Conservation (phyloP, 1,284 basidiomycete genomes). For the Apiotrichum sp. region DNA sequence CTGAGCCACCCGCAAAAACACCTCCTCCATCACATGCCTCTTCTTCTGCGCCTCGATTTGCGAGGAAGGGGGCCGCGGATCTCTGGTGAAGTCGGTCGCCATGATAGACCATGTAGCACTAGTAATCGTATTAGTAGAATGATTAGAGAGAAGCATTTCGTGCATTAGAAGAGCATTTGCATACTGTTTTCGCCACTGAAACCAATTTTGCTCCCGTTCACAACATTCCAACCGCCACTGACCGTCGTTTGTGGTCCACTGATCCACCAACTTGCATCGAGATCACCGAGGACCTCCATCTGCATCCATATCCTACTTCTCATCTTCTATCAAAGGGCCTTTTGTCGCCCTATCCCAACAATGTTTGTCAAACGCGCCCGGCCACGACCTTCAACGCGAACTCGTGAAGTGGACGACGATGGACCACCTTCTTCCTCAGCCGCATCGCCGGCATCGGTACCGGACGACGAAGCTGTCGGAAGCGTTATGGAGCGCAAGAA, state of each 20-base stretch:
- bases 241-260: not conserved
- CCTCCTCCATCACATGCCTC: too few species aligned
- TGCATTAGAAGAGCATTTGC: not conserved
- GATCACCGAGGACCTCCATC: too few species aligned
- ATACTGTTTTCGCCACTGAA: not conserved
- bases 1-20: too few species aligned
- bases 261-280: not conserved
- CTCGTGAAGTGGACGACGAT: slow-evolving; percentile 29
- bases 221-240: not conserved
- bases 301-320: slow-evolving; percentile 1
- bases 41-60: not conserved
- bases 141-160: not conserved
- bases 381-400: slow-evolving; percentile 33
- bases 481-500: slow-evolving; percentile 43
- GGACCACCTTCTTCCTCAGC: slow-evolving; percentile 15
- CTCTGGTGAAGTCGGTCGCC: slow-evolving; percentile 27
- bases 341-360: not conserved
- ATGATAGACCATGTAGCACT: not conserved
- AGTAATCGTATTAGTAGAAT: too few species aligned
- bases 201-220: slow-evolving; percentile 9
- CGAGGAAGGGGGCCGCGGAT: slow-evolving; percentile 41
- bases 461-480: slow-evolving; percentile 17
- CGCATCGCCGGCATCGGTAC: slow-evolving; percentile 23
- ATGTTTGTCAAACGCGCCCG: slow-evolving; percentile 45
- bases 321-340: not conserved